Evolutionary conservation across 2,329 filamentous ascomycete species (phyloP), one percentile per base, ranked within the genome.

Genomic region (Penicillium sp.): DNA sequence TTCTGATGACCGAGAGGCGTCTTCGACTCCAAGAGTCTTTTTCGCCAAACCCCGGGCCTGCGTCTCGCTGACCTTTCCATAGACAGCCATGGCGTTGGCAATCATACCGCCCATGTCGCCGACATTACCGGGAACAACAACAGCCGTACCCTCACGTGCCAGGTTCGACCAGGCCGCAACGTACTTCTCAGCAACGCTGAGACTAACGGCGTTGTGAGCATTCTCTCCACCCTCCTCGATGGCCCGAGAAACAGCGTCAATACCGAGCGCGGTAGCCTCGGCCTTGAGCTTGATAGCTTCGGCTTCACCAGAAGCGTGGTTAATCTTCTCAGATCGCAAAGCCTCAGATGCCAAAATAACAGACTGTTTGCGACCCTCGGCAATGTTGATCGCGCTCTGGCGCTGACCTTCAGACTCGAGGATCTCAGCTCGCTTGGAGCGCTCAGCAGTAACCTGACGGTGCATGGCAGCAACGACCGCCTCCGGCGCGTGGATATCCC

Each of bases 381-480:
- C 94, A 64, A 99, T 97, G 75, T 99, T 99, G 83, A 99, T 99
- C 38, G 94, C 94, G 68, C 88, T 93, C 78, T 99, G 94, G 60
- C 94, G 83, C 77, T 99, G 94, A 76, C 94, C 94, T 72, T 99
- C 94, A 0, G 91, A 96, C 56, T 99, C 94, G 46, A 99, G 82
- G 67, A 99, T 99, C 78, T 99, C 94, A 54, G 94, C 94, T 61
- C 94, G 88, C 83, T 99, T 99, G 68, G 90, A 95, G 40, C 94
- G 89, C 79, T 99, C 94, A 18, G 94, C 94, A 0, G 94, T 97
- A 48, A 99, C 94, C 74, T 97, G 93, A 61, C 94, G 85, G 79
- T 99, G 94, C 94, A 99, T 99, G 67, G 94, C 94, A 67, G 92
- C 90, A 57, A 97, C 93, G 13, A 99, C 94, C 47, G 89, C 88